Evolutionary conservation across 495 filamentous ascomycete genomes (phyloP).

Genomic region (Sphaerosporella brunnea): DNA sequence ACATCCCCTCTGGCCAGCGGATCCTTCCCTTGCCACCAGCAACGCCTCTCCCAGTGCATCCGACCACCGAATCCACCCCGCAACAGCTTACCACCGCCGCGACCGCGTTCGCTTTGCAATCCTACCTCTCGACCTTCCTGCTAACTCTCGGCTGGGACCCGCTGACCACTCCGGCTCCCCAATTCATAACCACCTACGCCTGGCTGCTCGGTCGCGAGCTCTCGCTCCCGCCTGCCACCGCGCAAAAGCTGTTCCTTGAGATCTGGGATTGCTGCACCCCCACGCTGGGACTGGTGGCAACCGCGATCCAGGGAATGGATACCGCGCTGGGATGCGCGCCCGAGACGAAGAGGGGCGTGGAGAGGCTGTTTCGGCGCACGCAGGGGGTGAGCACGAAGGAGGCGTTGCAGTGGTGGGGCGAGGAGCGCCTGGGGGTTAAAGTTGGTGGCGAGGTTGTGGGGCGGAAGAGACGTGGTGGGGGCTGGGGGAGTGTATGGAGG

Average conservation of each 20-base stretch:
- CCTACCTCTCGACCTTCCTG: conserved; percentile 4
- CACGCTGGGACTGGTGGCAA: not conserved
- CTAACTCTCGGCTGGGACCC: conserved; percentile 2
- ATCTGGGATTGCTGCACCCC: conserved; percentile 2
- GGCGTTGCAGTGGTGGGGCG: not conserved
- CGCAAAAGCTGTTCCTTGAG: not conserved
- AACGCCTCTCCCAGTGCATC: conserved; percentile 3
- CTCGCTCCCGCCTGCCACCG: not conserved
- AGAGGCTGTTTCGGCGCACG: not conserved
- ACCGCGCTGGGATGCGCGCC: not conserved
- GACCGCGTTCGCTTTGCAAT: conserved; percentile 2
- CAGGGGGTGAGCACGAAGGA: not conserved
- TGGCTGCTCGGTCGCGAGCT: not conserved
- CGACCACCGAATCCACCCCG: not conserved
- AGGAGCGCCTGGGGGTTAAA: not conserved
- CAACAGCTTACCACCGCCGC: not conserved
- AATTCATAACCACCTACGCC: conserved; percentile 1
- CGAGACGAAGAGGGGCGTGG: not conserved
- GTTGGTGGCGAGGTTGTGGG: not conserved
- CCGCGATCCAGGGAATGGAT: not conserved
- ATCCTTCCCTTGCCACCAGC: not conserved
- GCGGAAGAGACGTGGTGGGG: not conserved
- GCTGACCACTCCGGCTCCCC: not conserved
- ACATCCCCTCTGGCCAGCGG: not conserved
- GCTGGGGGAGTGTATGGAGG: not conserved